Percentiles rank a stretch among this genome's conserved stretches.
Evolutionary conservation across 305 asterid species (phyloP).

Genomic region (Coffea humblotiana): DNA sequence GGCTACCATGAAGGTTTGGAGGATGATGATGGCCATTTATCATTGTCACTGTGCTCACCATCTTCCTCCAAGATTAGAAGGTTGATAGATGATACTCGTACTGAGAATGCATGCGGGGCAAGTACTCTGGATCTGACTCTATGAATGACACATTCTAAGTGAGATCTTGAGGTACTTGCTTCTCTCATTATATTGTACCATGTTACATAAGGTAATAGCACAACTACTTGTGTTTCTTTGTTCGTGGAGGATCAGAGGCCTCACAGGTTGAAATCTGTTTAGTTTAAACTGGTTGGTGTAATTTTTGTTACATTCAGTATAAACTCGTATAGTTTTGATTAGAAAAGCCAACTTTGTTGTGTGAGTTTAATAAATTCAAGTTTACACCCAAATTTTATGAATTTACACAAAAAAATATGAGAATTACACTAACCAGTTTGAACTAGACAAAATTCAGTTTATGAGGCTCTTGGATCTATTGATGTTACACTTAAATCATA

Average conservation of each 20-base stretch:
- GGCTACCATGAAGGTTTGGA: slow-evolving; percentile 10
- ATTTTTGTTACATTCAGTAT: too few species aligned
- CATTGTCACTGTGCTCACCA: slow-evolving; percentile 46
- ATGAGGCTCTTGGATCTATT: too few species aligned
- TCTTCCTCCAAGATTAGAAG: slow-evolving; percentile 37
- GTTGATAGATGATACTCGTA: slow-evolving; percentile 20
- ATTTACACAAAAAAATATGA: too few species aligned
- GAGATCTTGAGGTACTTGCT: slow-evolving; percentile 36
- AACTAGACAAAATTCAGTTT: too few species aligned
- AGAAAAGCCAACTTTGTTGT: too few species aligned
- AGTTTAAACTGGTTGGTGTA: too few species aligned
- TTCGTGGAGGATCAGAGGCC: not conserved
- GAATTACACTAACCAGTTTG: too few species aligned
- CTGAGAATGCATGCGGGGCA: slow-evolving; percentile 46
- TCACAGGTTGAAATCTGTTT: too few species aligned
- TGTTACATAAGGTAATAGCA: slow-evolving; percentile 15
- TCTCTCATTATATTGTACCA: slow-evolving; percentile 7
- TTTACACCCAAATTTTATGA: too few species aligned
- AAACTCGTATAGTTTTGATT: too few species aligned
- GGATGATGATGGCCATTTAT: slow-evolving; percentile 31
- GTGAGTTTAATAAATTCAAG: too few species aligned
- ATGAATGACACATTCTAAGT: slow-evolving; percentile 81
- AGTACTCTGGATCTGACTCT: slow-evolving; percentile 98
- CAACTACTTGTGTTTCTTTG: not conserved
- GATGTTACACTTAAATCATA: too few species aligned